These are phyloP conservation scores for Hammondia hammondi DNA, from an alignment of 169 alveolate genomes.

Conservation along the genomic window DNA sequence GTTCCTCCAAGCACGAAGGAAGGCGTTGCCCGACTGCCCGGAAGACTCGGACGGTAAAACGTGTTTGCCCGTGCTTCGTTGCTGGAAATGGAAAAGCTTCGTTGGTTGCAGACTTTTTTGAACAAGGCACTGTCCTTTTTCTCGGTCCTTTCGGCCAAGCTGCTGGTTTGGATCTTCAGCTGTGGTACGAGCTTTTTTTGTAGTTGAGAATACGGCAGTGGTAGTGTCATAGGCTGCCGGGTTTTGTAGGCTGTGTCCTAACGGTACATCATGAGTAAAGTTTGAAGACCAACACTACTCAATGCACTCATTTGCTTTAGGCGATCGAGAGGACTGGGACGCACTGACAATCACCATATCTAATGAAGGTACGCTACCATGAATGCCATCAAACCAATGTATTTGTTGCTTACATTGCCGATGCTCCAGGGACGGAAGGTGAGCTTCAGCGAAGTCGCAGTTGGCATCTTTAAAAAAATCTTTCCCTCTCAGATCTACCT, in stretches of 20 bases:
- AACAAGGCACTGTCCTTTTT: constrained; percentile 68
- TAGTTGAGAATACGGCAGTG: neutral
- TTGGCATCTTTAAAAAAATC: neutral
- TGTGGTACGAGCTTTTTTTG: constrained; percentile 39
- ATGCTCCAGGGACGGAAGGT: constrained; percentile 66
- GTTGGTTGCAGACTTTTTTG: constrained; percentile 59
- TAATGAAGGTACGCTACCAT: constrained; percentile 54
- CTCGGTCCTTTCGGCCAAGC: constrained; percentile 71
- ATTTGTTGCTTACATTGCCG: neutral
- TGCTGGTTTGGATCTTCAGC: constrained; percentile 69
- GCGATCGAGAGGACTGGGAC: constrained; percentile 72
- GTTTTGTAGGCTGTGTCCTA: constrained; percentile 67
- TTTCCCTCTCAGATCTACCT: constrained; percentile 47
- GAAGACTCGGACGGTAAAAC: constrained; percentile 68
- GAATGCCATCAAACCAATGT: neutral
- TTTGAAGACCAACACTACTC: neutral
- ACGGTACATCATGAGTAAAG: constrained; percentile 38
- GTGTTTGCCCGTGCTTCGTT: neutral
- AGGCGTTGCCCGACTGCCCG: constrained; percentile 69
- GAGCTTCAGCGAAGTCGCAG: neutral
- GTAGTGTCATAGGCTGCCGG: neutral
- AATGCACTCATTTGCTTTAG: constrained; percentile 24
- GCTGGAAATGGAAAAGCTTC: neutral
- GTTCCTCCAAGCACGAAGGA: constrained; percentile 41
- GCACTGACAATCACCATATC: constrained; percentile 69